phyloP scores from a whole-genome alignment of 2,329 filamentous ascomycete species.

The Fusarium longipes region DNA sequence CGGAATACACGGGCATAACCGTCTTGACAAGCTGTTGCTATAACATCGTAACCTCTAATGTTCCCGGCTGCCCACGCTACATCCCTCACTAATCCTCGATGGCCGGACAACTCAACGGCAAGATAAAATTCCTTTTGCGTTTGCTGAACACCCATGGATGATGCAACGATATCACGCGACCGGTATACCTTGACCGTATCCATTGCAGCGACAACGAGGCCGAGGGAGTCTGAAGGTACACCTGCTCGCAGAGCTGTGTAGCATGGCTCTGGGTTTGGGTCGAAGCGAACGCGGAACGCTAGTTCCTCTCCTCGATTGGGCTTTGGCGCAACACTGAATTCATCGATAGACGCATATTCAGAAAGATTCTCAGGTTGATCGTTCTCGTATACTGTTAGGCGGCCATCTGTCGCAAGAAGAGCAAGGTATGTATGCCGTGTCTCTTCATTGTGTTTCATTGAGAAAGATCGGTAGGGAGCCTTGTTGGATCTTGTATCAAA shows the following conservation, averaged over 20 bases:
- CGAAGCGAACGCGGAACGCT: slow-evolving; percentile 86
- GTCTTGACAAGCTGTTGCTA: slow-evolving; percentile 94
- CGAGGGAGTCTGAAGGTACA: slow-evolving; percentile 81
- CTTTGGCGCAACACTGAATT: slow-evolving; percentile 77
- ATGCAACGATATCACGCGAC: slow-evolving; percentile 69
- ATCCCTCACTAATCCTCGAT: slow-evolving; percentile 83
- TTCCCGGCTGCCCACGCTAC: slow-evolving; percentile 94
- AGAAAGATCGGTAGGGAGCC: slow-evolving; percentile 80
- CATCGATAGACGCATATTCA: slow-evolving; percentile 80
- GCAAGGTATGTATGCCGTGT: slow-evolving; percentile 85
- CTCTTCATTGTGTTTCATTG: slow-evolving; percentile 84
- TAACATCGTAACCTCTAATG: slow-evolving; percentile 87
- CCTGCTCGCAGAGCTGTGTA: slow-evolving; percentile 82
- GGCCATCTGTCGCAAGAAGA: slow-evolving; percentile 83
- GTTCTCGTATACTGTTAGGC: slow-evolving; percentile 84
- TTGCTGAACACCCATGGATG: slow-evolving; percentile 62
- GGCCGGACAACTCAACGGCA: slow-evolving; percentile 78
- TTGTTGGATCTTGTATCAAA: slow-evolving; percentile 69
- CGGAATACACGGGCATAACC: slow-evolving; percentile 91
- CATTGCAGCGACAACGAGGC: slow-evolving; percentile 88
- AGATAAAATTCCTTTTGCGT: slow-evolving; percentile 85
- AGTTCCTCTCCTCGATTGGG: slow-evolving; percentile 86
- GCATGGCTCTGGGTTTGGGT: slow-evolving; percentile 86
- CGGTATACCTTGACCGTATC: slow-evolving; percentile 85
- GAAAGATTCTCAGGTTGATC: slow-evolving; percentile 83